These are phyloP conservation scores for Phytophthora sp. DNA, from an alignment of 352 stramenopile genomes.

Conservation along the genomic window DNA sequence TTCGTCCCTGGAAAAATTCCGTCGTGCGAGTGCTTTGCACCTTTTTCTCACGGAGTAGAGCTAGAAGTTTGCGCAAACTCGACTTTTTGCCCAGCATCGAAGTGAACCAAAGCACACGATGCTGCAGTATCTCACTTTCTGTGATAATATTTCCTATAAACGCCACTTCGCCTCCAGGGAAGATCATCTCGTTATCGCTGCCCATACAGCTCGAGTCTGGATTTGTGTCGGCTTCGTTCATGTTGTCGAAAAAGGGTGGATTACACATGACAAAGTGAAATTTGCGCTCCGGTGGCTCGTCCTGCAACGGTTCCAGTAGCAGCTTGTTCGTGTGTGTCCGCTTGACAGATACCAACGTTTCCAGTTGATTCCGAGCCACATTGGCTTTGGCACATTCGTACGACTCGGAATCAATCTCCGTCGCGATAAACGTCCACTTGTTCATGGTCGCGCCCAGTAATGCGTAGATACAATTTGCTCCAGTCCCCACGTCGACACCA, in stretches of 20 bases:
- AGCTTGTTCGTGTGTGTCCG: slow-evolving; percentile 49
- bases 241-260: slow-evolving; percentile 94
- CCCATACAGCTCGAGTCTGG: slow-evolving; percentile 77
- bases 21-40: slow-evolving; percentile 87
- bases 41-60: slow-evolving; percentile 71
- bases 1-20: slow-evolving; percentile 95
- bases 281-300: slow-evolving; percentile 23
- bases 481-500: slow-evolving; percentile 96
- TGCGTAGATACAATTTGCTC: slow-evolving; percentile 96
- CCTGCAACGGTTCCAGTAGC: slow-evolving; percentile 54
- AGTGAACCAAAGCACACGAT: slow-evolving; percentile 93
- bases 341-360: slow-evolving; percentile 61
- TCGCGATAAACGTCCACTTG: slow-evolving; percentile 93
- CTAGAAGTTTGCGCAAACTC: slow-evolving; percentile 90
- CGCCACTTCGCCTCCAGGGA: slow-evolving; percentile 91
- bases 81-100: slow-evolving; percentile 94
- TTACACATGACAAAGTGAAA: slow-evolving; percentile 98
- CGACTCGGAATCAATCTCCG: slow-evolving; percentile 93
- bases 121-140: slow-evolving; percentile 85
- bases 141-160: slow-evolving; percentile 94
- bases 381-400: slow-evolving; percentile 86
- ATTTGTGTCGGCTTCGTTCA: slow-evolving; percentile 80
- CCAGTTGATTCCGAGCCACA: slow-evolving; percentile 89
- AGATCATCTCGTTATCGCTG: slow-evolving; percentile 84
- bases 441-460: slow-evolving; percentile 90